Evolutionary conservation across 1,284 basidiomycete genomes (phyloP), one percentile per base, ranked within the genome.

Genomic region (Fomitopsis betulina): DNA sequence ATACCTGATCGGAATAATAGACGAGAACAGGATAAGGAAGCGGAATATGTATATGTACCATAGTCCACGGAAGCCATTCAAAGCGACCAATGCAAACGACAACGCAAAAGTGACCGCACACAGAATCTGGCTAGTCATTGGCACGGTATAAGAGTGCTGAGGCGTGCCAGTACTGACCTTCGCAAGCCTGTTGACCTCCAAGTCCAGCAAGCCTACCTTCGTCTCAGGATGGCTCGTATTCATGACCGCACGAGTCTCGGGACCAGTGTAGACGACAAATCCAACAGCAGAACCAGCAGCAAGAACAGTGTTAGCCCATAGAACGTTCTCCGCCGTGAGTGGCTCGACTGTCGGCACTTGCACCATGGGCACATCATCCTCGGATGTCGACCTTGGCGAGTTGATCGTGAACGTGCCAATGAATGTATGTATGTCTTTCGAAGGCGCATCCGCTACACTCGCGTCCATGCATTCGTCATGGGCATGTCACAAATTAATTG

Each of bases 11-110:
- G 97, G 97, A 68, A 99, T 99, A 73, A 99, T 99, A 19, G 94
- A 96, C 45, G 94, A 97, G 73, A 99, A 99, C 3, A 99, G 80
- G 68, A 99, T 99, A 58, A 99, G 80, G 73, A 99, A 99, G 33
- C 97, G 86, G 75, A 98, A 92, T 32, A 98, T 88, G 68, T 98
- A 98, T 64, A 98, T 89, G 70, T 94, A 96, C 94, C 96, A 99
- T 57, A 87, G 81, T 0, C 97, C 96, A 30, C 96, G 80, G 79
- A 99, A 99, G 3, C 97, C 96, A 69, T 99, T 99, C 55, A 98
- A 75, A 0, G 96, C 96, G 1, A 99, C 97, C 6, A 99, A 85
- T 39, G 91, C 85, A 33, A 99, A 73, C 0, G 96, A 98, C 0
- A 99, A 79, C 0, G 86, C 89, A 68, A 99, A 97, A 0, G 96